Percentiles rank a stretch among this genome's conserved stretches.
phyloP scores from a whole-genome alignment of 2,329 filamentous ascomycete species.

The Colletotrichum gloeosporioides region DNA sequence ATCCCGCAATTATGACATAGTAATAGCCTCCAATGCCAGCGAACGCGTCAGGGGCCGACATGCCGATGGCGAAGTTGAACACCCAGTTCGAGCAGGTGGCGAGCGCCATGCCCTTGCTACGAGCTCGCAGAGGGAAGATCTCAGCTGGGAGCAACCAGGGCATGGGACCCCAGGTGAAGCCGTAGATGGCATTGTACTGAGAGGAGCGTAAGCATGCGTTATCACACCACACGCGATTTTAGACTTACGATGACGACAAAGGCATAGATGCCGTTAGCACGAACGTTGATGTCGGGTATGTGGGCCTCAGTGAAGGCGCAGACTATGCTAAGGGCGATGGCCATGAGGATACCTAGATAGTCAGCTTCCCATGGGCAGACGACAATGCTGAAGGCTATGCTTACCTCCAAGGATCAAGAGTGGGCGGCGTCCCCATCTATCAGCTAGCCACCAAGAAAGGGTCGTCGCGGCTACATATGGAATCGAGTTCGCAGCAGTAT shows the following conservation, averaged over 20 bases:
- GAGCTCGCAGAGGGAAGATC: neutral
- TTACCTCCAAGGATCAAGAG: neutral
- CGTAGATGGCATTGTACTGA: neutral
- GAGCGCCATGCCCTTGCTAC: neutral
- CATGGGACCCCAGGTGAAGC: neutral
- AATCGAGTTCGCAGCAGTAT: neutral
- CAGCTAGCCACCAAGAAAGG: neutral
- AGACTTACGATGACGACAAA: neutral
- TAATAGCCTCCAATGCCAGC: neutral
- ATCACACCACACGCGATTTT: too few relatives aligned
- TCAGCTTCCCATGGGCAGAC: neutral
- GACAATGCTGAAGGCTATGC: accelerated
- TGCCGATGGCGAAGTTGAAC: neutral
- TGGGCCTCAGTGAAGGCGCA: neutral
- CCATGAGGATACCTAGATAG: neutral
- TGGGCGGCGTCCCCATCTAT: neutral
- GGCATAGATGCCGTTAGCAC: neutral
- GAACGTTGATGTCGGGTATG: neutral
- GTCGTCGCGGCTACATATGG: accelerated
- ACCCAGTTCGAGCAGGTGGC: neutral
- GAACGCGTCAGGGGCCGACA: neutral
- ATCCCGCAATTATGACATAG: neutral
- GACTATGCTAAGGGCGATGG: neutral
- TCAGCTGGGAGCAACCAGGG: neutral
- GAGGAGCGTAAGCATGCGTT: neutral